phyloP scores from a whole-genome alignment of 345 rosid genomes.

The Erucastrum elatum region DNA sequence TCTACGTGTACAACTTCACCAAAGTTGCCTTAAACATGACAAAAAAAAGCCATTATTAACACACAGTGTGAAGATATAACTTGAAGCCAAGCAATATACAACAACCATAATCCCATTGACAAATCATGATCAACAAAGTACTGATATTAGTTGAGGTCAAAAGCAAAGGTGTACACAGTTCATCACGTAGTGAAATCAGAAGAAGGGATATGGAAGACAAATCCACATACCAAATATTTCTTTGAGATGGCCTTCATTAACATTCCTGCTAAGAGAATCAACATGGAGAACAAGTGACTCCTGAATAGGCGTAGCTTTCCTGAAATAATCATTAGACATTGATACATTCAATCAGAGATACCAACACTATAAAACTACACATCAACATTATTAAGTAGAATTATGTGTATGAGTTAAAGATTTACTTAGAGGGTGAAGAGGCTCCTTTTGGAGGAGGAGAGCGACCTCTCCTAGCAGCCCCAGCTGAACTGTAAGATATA shows the following conservation, averaged over 20 bases:
- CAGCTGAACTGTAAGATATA: conserved; percentile 48
- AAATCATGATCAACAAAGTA: not conserved
- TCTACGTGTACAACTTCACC: conserved; percentile 88
- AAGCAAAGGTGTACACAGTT: not conserved
- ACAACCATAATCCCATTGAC: not conserved
- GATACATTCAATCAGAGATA: not conserved
- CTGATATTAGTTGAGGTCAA: not conserved
- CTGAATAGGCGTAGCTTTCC: conserved; percentile 72
- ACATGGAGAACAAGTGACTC: conserved; percentile 91
- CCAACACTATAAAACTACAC: not conserved
- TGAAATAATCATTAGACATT: conserved; percentile 41
- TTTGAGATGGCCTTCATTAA: conserved; percentile 88
- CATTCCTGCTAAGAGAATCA: conserved; percentile 79
- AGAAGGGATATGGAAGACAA: not conserved
- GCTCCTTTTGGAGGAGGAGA: conserved; percentile 53
- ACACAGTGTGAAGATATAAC: not conserved
- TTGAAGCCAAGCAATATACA: not conserved
- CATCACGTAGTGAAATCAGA: not conserved
- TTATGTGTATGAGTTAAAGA: not conserved
- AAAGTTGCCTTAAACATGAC: conserved; percentile 57
- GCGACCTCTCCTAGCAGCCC: conserved; percentile 58
- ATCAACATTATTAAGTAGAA: not conserved
- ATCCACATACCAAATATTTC: conserved; percentile 78
- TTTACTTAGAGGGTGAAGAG: conserved; percentile 80
- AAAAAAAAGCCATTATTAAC: conserved; percentile 19